Evolutionary conservation across 2,329 filamentous ascomycete species (phyloP), one percentile per base, ranked within the genome.

Genomic region (Chalaropsis ovoidea): DNA sequence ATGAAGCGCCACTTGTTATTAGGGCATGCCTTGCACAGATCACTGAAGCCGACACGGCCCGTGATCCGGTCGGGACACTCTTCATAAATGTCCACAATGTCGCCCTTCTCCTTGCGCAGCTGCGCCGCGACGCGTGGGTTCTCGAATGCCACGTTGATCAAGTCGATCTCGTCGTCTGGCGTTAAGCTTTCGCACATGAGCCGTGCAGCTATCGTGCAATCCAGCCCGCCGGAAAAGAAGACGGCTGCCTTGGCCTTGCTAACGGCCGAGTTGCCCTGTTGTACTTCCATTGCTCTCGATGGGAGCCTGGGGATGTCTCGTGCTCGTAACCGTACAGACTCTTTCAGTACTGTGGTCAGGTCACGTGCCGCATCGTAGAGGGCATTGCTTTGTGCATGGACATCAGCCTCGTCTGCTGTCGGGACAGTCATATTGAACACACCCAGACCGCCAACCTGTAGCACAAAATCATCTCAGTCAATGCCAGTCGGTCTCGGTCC

Each of bases 101-200:
- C 24, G 2, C 49, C 68, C 19, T 68, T 68, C 0, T 72, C 71
- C 2, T 71, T 66, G 22, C 77, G 77, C 13, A 82, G 75, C 54
- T 83, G 79, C 2, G 80, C 85, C 67, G 81, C 85, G 69, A 86
- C 83, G 41, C 89, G 82, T 0, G 92, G 93, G 69, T 99, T 99
- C 74, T 99, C 90, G 71, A 99, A 99, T 0, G 93, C 94, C 58
- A 99, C 93, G 70, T 99, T 99, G 69, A 99, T 81, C 8, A 99
- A 79, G 72, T 97, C 94, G 68, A 99, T 86, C 0, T 82, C 78
- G 71, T 95, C 86, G 3, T 80, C 75, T 0, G 72, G 15, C 0
- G 89, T 88, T 1, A 97, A 73, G 1, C 95, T 75, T 13, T 95
- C 87, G 72, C 96, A 89, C 11, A 83, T 80, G 27, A 97, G 76